Evolutionary conservation across 176 grass and related monocot genomes (phyloP).

Genomic region (Phoenix dactylifera): DNA sequence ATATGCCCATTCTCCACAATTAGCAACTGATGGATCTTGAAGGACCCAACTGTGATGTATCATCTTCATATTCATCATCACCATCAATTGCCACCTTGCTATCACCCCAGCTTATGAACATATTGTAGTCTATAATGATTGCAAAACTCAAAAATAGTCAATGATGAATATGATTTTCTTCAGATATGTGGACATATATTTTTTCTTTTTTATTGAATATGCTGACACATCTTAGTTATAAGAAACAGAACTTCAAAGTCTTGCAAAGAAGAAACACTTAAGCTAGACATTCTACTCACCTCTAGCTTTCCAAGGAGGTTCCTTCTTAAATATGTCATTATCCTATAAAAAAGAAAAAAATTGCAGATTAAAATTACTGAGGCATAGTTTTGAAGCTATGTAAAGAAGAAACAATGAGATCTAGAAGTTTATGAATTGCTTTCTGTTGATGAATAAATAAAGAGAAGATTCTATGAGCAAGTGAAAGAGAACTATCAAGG

Average conservation of each 20-base stretch:
- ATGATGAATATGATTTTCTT: background rate
- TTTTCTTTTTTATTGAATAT: background rate
- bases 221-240: background rate
- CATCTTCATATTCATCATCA: conserved; percentile 45
- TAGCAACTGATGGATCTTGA: conserved; percentile 26
- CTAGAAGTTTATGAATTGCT: no score
- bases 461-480: no score
- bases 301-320: conserved; percentile 31
- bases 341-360: conserved; percentile 14
- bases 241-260: background rate
- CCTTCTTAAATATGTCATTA: conserved; percentile 45
- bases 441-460: no score
- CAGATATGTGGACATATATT: background rate
- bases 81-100: conserved; percentile 29
- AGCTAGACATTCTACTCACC: conserved; percentile 32
- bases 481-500: background rate
- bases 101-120: conserved; percentile 86
- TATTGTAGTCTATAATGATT: conserved; percentile 48
- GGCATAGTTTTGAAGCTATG: background rate
- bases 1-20: conserved; percentile 55
- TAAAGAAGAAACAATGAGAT: no score
- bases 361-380: no score
- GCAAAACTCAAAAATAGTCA: background rate
- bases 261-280: background rate
- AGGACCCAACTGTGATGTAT: conserved; percentile 61